Conservation (phyloP, 805 yeast species). For the Metschnikowia amazonensis region DNA sequence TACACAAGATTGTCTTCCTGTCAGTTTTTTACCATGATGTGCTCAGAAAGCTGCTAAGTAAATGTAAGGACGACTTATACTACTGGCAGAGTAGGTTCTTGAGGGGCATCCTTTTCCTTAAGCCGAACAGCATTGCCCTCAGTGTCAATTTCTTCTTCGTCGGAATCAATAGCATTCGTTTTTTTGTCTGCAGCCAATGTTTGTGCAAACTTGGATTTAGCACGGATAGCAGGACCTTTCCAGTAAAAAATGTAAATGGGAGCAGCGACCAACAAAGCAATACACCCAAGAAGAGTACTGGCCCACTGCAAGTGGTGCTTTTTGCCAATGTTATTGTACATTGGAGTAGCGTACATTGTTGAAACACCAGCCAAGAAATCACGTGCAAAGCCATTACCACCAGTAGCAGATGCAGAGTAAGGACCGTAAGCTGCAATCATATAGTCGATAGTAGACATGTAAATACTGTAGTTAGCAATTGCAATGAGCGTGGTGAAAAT, state of each 20-base stretch:
- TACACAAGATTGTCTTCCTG: background rate
- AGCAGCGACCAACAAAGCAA: conserved; percentile 31
- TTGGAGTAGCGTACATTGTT: conserved; percentile 36
- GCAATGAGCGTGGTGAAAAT: conserved; percentile 36
- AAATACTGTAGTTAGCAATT: conserved; percentile 38
- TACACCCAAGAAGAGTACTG: conserved; percentile 33
- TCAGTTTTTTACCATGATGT: background rate
- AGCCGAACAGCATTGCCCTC: background rate
- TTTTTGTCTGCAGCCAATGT: conserved; percentile 29
- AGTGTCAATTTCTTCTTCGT: conserved; percentile 8
- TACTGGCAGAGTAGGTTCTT: background rate
- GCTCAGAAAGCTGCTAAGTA: background rate
- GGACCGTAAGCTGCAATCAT: conserved; percentile 43
- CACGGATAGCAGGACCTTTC: conserved; percentile 37
- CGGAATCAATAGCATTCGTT: conserved; percentile 7
- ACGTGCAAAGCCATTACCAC: conserved; percentile 42
- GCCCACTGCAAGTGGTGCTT: conserved; percentile 36
- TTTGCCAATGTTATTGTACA: conserved; percentile 32
- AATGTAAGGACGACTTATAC: background rate
- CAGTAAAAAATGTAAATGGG: conserved; percentile 39
- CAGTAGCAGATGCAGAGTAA: conserved; percentile 42
- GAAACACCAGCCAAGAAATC: conserved; percentile 40
- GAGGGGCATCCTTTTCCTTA: conserved; percentile 1
- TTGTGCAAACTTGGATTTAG: conserved; percentile 35
- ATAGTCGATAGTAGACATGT: conserved; percentile 44